These are phyloP conservation scores for Knoxia roxburghii DNA, from an alignment of 257 asterid species.

Conservation along the genomic window DNA sequence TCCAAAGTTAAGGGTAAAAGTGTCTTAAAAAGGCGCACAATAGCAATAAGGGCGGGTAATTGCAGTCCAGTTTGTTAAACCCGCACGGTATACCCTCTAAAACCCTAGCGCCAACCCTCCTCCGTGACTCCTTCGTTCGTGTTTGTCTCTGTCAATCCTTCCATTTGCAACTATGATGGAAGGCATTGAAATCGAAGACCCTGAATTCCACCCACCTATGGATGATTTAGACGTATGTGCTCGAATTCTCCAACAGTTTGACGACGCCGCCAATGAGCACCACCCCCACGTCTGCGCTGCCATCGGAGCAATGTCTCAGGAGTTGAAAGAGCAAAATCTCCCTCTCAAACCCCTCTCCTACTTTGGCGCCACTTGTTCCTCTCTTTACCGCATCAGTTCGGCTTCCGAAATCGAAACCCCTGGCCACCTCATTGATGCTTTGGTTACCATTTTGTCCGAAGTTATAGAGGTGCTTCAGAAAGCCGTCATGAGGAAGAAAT, in stretches of 20 bases:
- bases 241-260: constrained; percentile 45
- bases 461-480: constrained; percentile 36
- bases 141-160: background rate
- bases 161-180: constrained; percentile 41
- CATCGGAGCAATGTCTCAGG: constrained; percentile 78
- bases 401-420: constrained; percentile 38
- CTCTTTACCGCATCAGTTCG: constrained; percentile 54
- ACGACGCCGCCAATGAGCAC: constrained; percentile 53
- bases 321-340: constrained; percentile 53
- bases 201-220: constrained; percentile 2
- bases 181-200: constrained; percentile 37
- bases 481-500: constrained; percentile 39
- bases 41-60: no score
- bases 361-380: constrained; percentile 75
- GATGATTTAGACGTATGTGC: constrained; percentile 45
- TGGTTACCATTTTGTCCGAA: constrained; percentile 50
- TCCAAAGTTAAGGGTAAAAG: no score
- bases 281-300: constrained; percentile 69
- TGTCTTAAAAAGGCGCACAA: no score
- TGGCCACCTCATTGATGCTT: constrained; percentile 60
- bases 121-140: background rate
- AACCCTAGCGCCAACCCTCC: constrained; percentile 14
- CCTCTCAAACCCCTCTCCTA: constrained; percentile 58
- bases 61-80: background rate
- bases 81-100: background rate